These are phyloP conservation scores for Cyberlindnera xylosilytica DNA, from an alignment of 805 yeast genomes.

Conservation along the genomic window DNA sequence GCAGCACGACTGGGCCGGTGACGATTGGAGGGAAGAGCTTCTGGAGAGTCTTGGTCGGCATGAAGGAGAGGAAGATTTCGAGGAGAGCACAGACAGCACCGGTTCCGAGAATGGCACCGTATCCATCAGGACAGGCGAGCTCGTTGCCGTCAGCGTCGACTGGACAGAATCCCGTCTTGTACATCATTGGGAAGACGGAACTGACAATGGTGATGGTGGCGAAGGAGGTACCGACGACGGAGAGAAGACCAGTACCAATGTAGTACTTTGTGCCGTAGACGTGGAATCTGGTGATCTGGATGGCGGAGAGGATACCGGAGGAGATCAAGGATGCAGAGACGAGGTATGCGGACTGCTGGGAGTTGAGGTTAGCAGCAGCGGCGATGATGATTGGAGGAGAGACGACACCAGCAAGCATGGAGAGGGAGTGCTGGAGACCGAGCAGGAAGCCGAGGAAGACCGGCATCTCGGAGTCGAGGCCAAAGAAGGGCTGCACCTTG, in stretches of 20 bases:
- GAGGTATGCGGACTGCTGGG: slow-evolving; percentile 51
- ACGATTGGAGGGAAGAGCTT: slow-evolving; percentile 83
- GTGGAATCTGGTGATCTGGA: slow-evolving; percentile 81
- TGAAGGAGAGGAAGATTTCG: slow-evolving; percentile 69
- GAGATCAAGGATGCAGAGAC: slow-evolving; percentile 72
- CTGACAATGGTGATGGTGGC: slow-evolving; percentile 81
- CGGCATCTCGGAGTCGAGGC: slow-evolving; percentile 78
- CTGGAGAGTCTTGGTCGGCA: slow-evolving; percentile 71
- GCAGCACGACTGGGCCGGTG: slow-evolving; percentile 88
- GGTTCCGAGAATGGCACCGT: slow-evolving; percentile 82
- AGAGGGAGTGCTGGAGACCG: slow-evolving; percentile 83
- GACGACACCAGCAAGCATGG: slow-evolving; percentile 91
- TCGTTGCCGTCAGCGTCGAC: slow-evolving; percentile 57
- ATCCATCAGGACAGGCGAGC: slow-evolving; percentile 85
- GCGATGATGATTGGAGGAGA: slow-evolving; percentile 80
- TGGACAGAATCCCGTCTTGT: slow-evolving; percentile 66
- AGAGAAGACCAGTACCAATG: slow-evolving; percentile 83
- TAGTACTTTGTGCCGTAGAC: slow-evolving; percentile 70
- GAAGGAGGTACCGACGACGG: slow-evolving; percentile 90
- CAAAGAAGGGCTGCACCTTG: slow-evolving; percentile 77
- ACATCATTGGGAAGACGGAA: slow-evolving; percentile 79
- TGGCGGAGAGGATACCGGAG: slow-evolving; percentile 63
- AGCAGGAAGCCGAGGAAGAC: slow-evolving; percentile 69
- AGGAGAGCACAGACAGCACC: slow-evolving; percentile 74
- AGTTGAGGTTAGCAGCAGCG: slow-evolving; percentile 53